phyloP scores from a whole-genome alignment of 805 yeast genomes.

The Ogataea parapolymorpha region DNA sequence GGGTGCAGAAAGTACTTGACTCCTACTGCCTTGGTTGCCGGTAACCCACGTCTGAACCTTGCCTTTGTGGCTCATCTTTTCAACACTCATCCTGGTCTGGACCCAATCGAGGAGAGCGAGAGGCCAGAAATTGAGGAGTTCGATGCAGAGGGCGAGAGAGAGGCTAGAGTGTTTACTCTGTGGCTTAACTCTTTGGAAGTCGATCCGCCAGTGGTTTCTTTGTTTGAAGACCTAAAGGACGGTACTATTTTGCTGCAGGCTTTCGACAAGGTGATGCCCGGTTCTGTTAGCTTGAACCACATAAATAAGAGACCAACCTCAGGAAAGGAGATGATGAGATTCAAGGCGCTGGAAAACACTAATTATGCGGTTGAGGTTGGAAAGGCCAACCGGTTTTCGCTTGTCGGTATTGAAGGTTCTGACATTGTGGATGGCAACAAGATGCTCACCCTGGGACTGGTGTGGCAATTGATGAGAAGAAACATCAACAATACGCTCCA shows the following conservation, averaged over 20 bases:
- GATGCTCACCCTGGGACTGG: constrained; percentile 84
- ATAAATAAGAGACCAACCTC: constrained; percentile 80
- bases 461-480: constrained; percentile 98
- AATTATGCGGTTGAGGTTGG: constrained; percentile 98
- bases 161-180: constrained; percentile 95
- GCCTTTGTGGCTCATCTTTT: constrained; percentile 97
- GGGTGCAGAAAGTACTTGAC: constrained; percentile 94
- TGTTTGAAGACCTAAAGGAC: constrained; percentile 93
- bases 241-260: constrained; percentile 89
- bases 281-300: constrained; percentile 73
- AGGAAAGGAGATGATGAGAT: constrained; percentile 77
- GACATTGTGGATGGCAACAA: constrained; percentile 94
- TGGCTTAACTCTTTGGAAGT: constrained; percentile 97
- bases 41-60: constrained; percentile 93
- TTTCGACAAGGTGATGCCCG: constrained; percentile 93
- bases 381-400: constrained; percentile 84
- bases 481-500: constrained; percentile 84
- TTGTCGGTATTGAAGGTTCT: constrained; percentile 97
- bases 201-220: constrained; percentile 85
- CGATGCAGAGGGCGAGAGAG: constrained; percentile 99
- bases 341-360: constrained; percentile 96
- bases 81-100: constrained; percentile 95
- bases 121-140: constrained; percentile 94
- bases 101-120: constrained; percentile 88
- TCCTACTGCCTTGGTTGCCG: constrained; percentile 88